A percentile compares a stretch with the other conserved stretches of the same genome.
phyloP scores from a whole-genome alignment of 768 basidiomycete species.

The Pleurotus cornucopiae region DNA sequence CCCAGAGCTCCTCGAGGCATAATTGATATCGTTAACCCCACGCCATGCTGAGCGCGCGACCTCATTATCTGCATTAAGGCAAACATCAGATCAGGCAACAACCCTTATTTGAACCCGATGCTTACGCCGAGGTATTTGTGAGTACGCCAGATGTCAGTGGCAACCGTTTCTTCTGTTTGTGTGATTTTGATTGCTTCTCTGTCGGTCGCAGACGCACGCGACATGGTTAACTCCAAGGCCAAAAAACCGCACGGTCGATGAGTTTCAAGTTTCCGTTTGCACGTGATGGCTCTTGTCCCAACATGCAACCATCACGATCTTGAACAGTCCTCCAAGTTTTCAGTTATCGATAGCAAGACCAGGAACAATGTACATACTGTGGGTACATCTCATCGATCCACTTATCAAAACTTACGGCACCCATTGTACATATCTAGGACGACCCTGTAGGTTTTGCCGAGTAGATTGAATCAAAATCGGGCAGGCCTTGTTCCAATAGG shows the following conservation, averaged over 20 bases:
- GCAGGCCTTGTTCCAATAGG: too few species aligned
- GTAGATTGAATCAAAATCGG: too few species aligned
- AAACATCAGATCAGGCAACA: conserved; percentile 1
- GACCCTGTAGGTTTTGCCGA: too few species aligned
- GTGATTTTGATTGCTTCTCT: conserved; percentile 2
- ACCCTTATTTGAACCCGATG: neutral
- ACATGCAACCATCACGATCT: too few species aligned
- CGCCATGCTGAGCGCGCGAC: neutral
- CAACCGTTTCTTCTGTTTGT: neutral
- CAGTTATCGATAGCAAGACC: too few species aligned
- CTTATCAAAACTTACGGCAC: too few species aligned
- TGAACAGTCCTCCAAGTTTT: too few species aligned
- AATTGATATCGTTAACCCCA: neutral
- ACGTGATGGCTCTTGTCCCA: too few species aligned
- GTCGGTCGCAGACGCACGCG: neutral
- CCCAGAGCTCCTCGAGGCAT: neutral
- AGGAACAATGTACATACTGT: too few species aligned
- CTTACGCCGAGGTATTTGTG: conserved; percentile 4
- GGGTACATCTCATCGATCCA: too few species aligned
- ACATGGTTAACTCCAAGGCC: neutral
- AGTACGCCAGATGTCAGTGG: neutral
- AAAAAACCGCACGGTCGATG: neutral
- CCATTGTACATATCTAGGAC: too few species aligned
- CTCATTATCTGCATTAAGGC: conserved; percentile 7
- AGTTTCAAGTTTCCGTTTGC: neutral